These are phyloP conservation scores for Hyparrhenia diplandra DNA, from an alignment of 176 grass and related monocot species.

Conservation along the genomic window DNA sequence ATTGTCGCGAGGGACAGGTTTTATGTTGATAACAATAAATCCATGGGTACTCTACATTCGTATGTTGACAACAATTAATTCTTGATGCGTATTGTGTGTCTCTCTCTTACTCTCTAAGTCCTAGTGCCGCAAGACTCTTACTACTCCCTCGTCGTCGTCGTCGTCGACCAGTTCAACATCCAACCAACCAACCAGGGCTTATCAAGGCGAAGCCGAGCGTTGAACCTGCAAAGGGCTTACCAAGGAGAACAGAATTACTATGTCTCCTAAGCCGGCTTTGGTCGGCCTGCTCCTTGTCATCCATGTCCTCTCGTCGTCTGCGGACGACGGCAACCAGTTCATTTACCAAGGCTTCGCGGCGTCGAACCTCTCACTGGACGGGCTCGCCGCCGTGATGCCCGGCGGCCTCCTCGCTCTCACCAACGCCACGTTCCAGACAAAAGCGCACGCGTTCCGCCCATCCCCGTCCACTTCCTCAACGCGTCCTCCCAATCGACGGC, in stretches of 20 bases:
- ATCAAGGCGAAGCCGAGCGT: no score
- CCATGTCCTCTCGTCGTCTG: neutral
- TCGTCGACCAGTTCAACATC: no score
- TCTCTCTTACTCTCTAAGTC: neutral
- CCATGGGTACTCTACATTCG: no score
- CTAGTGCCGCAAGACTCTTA: no score
- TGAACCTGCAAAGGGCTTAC: no score
- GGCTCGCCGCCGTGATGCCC: neutral
- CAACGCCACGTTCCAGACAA: conserved; percentile 7
- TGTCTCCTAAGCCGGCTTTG: neutral
- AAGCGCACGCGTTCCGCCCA: conserved; percentile 30
- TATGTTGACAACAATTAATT: no score
- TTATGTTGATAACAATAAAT: neutral
- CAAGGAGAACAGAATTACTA: neutral
- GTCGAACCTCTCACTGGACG: conserved; percentile 15
- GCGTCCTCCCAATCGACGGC: neutral
- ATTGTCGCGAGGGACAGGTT: neutral
- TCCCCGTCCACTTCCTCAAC: neutral
- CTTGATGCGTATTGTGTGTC: neutral
- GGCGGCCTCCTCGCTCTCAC: conserved; percentile 24
- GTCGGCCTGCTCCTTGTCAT: neutral
- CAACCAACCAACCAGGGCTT: no score
- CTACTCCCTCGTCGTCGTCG: no score
- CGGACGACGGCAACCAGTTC: neutral
- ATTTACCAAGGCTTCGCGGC: conserved; percentile 15